Evolutionary conservation across 176 grass and related monocot genomes (phyloP).

Genomic region (Rhynchospora tenuis): DNA sequence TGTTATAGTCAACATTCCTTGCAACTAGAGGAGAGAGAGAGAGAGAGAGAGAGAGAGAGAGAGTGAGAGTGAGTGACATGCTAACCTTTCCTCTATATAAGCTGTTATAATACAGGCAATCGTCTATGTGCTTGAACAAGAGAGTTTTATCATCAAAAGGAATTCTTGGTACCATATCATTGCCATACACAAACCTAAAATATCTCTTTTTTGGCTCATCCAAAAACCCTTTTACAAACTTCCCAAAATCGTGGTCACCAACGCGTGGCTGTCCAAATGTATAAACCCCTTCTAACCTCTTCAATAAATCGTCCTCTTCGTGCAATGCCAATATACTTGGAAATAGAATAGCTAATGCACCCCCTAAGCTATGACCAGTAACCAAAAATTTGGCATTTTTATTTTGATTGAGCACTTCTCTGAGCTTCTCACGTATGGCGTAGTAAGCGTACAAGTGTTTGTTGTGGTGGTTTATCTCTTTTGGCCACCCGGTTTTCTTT

Average conservation of each 20-base stretch:
- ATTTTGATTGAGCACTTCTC: conserved; percentile 10
- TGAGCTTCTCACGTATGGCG: conserved; percentile 18
- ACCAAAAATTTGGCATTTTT: conserved; percentile 34
- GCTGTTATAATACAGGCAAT: conserved; percentile 28
- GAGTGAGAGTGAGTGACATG: neutral
- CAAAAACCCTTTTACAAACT: conserved; percentile 16
- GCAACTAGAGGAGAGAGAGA: neutral
- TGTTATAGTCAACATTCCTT: neutral
- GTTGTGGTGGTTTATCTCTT: neutral
- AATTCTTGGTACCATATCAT: conserved; percentile 36
- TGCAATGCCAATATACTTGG: conserved; percentile 27
- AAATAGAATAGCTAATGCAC: conserved; percentile 35
- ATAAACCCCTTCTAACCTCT: conserved; percentile 29
- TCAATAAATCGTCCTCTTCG: conserved; percentile 21
- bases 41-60: neutral
- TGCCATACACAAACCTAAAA: conserved; percentile 35
- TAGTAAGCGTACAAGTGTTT: conserved; percentile 25
- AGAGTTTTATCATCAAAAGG: conserved; percentile 31
- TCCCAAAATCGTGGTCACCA: conserved; percentile 16
- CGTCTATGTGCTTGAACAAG: conserved; percentile 37
- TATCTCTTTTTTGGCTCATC: conserved; percentile 13
- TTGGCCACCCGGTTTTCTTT: neutral
- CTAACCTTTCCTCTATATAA: conserved; percentile 32
- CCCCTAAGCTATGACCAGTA: conserved; percentile 37
- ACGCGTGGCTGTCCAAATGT: conserved; percentile 44